phyloP scores from a whole-genome alignment of 768 basidiomycete species.

The Naganishia kalamii region DNA sequence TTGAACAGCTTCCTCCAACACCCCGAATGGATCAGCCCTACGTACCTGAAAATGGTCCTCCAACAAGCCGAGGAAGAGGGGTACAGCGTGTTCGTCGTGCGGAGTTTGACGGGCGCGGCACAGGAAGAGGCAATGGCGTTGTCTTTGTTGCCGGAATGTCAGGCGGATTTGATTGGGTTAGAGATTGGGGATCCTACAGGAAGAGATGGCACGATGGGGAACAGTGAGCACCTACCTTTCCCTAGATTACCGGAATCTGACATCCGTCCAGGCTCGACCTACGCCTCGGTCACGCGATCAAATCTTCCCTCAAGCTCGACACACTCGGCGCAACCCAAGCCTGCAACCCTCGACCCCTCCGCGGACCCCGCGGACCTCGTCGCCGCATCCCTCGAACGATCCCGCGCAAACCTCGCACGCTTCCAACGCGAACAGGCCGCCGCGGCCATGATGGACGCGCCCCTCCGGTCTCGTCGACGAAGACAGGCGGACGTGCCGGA shows the following conservation, averaged over 20 bases:
- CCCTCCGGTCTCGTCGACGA: not conserved
- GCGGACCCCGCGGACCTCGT: conserved; percentile 11
- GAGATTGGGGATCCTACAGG: conserved; percentile 68
- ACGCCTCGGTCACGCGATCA: not conserved
- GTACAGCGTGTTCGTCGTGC: conserved; percentile 45
- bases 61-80: conserved; percentile 83
- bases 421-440: conserved; percentile 18
- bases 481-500: conserved; percentile 17
- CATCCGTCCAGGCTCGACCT: not conserved
- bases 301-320: not conserved
- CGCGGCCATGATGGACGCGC: not conserved
- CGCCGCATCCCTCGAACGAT: conserved; percentile 15
- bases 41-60: conserved; percentile 77
- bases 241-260: not conserved
- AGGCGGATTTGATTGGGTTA: conserved; percentile 55
- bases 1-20: conserved; percentile 37
- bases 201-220: conserved; percentile 5
- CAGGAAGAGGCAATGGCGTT: conserved; percentile 55
- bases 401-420: conserved; percentile 13
- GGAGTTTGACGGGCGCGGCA: conserved; percentile 19
- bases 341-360: not conserved
- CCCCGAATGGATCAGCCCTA: conserved; percentile 77
- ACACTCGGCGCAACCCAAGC: not conserved
- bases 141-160: conserved; percentile 70
- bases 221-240: not conserved